A percentile compares a stretch with the other conserved stretches of the same genome.
Conservation (phyloP, 345 rosid genomes). For the Citrus maxima region DNA sequence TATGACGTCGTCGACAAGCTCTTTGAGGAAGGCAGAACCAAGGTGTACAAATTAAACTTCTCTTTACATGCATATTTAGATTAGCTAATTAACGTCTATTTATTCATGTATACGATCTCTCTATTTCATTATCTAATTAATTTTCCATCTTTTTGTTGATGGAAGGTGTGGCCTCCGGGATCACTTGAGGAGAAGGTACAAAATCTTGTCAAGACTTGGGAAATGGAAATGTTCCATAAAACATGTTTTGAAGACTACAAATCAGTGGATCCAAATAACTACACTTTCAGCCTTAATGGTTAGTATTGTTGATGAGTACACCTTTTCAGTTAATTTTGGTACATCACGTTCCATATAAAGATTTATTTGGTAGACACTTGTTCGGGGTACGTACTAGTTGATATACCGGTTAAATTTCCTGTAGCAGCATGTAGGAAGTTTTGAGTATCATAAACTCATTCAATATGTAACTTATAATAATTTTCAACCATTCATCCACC, state of each 20-base stretch:
- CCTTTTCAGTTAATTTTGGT: not conserved
- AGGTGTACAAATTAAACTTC: constrained; percentile 20
- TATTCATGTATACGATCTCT: not conserved
- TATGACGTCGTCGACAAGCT: constrained; percentile 54
- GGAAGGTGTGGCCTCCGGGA: constrained; percentile 56
- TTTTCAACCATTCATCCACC: no score
- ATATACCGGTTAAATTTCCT: no score
- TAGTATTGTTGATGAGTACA: not conserved
- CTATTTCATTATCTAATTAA: not conserved
- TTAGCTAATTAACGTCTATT: not conserved
- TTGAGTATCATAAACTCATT: no score
- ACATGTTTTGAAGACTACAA: constrained; percentile 32
- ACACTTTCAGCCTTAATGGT: constrained; percentile 51
- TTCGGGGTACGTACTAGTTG: no score
- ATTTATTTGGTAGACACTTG: no score
- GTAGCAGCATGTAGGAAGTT: no score
- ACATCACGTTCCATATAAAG: no score
- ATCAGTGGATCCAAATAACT: constrained; percentile 31
- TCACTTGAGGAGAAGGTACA: constrained; percentile 63
- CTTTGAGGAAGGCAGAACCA: constrained; percentile 60
- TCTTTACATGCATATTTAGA: no score
- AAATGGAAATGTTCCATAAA: constrained; percentile 62
- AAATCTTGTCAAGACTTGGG: constrained; percentile 67
- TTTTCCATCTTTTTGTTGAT: not conserved
- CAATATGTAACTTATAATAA: no score